phyloP scores from a whole-genome alignment of 1,284 basidiomycete genomes.

The Microbotryum scabiosae region DNA sequence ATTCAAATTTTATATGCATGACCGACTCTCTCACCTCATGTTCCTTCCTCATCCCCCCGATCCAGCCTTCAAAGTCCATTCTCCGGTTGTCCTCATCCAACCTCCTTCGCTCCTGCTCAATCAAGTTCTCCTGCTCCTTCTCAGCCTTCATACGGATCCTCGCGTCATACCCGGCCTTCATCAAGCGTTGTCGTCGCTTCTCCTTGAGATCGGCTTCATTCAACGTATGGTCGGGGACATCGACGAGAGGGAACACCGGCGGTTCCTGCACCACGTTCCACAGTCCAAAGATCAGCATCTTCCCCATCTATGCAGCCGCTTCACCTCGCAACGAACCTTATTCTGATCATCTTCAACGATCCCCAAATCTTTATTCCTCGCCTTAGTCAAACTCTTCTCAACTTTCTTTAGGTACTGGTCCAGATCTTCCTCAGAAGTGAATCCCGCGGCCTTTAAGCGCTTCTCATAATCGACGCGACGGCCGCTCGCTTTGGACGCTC shows the following conservation, averaged over 20 bases:
- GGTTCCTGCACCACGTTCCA: slow-evolving; percentile 57
- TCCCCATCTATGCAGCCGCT: too few relatives aligned
- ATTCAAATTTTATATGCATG: neutral
- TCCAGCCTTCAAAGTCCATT: slow-evolving; percentile 63
- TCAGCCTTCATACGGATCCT: slow-evolving; percentile 75
- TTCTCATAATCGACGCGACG: slow-evolving; percentile 64
- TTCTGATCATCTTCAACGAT: slow-evolving; percentile 50
- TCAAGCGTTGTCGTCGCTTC: slow-evolving; percentile 82
- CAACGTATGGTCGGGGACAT: slow-evolving; percentile 84
- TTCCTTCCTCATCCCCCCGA: slow-evolving; percentile 57
- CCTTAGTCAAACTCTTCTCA: slow-evolving; percentile 57
- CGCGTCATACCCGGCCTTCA: slow-evolving; percentile 93
- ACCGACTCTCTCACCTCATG: slow-evolving; percentile 55
- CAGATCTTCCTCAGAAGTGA: slow-evolving; percentile 57
- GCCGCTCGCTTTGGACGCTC: slow-evolving; percentile 57
- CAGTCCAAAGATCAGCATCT: slow-evolving; percentile 10
- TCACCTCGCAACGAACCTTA: slow-evolving; percentile 36
- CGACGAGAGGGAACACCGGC: slow-evolving; percentile 74
- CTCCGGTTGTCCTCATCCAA: slow-evolving; percentile 71
- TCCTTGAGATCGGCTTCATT: slow-evolving; percentile 91
- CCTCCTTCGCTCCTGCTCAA: slow-evolving; percentile 50
- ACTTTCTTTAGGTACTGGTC: slow-evolving; percentile 71
- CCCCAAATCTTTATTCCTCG: slow-evolving; percentile 62
- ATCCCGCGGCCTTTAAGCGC: slow-evolving; percentile 51
- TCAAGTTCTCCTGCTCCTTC: slow-evolving; percentile 73